These are phyloP conservation scores for Senna siamea DNA, from an alignment of 306 rosid species.

Conservation along the genomic window DNA sequence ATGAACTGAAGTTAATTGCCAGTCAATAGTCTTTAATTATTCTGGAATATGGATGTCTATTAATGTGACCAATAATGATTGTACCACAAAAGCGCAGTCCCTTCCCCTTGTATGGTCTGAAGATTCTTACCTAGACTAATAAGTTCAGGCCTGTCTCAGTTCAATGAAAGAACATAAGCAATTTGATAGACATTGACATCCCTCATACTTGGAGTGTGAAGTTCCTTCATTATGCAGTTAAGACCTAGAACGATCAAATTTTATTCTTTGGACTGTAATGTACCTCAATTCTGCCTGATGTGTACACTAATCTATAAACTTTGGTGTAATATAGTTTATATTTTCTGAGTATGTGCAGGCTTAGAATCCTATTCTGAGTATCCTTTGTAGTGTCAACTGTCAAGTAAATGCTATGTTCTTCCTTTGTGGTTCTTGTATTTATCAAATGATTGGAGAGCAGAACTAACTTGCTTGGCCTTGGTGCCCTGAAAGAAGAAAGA, in stretches of 20 bases:
- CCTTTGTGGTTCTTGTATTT: neutral
- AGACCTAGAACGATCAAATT: neutral
- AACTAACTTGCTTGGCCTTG: neutral
- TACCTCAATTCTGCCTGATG: neutral
- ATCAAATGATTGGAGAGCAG: neutral
- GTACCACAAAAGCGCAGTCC: neutral
- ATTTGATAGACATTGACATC: neutral
- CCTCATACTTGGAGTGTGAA: neutral
- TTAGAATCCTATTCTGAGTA: neutral
- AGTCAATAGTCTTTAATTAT: neutral
- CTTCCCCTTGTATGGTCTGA: neutral
- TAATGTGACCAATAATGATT: neutral
- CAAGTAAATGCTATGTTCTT: neutral
- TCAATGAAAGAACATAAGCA: neutral
- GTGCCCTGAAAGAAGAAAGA: neutral
- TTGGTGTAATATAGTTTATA: neutral
- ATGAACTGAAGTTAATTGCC: neutral
- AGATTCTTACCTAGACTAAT: neutral
- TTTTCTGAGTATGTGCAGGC: neutral
- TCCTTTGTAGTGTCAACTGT: neutral
- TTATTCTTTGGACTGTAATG: neutral
- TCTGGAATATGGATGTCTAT: constrained; percentile 4
- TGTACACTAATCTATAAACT: neutral
- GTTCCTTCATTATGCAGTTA: neutral
- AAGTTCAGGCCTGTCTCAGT: neutral